Evolutionary conservation across 2,329 filamentous ascomycete genomes (phyloP), one percentile per base, ranked within the genome.

Genomic region (Calonectria hawksworthii): DNA sequence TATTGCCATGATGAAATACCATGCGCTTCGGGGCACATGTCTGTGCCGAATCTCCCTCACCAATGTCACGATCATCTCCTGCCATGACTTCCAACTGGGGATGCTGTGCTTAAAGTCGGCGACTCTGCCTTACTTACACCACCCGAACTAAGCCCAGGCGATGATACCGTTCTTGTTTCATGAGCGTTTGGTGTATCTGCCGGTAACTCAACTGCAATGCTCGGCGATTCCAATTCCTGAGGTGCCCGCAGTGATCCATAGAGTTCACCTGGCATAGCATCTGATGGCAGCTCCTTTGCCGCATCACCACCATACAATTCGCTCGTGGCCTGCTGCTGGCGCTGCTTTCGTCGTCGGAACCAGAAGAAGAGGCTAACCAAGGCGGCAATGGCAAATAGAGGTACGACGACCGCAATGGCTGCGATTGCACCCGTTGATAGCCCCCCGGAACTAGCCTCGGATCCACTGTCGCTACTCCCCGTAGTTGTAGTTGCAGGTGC

Each of bases 401-500:
- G 83, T 50, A 85, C 74, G 7, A 79, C 77, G 1, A 86, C 78
- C 5, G 80, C 84, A 34, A 86, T 82, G 11, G 80, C 82, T 1
- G 77, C 68, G 36, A 75, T 79, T 36, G 77, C 81, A 10, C 79
- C 81, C 2, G 78, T 79, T 4, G 78, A 79, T 0, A 82, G 70
- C 2, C 78, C 76, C 2, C 71, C 74, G 0, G 66, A 69, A 10
- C 68, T 56, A 13, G 34, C 32, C 4, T 36, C 34, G 16, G 32
- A 47, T 11, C 32, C 34, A 3, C 18, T 44, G 26, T 36, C 51
- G 32, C 59, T 63, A 69, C 21, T 30, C 8, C 41, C 10, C 11
- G 44, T 47, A 7, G 9, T 47, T 7, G 34, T 38, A 6, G 34
- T 65, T 7, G 68, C 18, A 21, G 52, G 38, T 63, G 50, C 32